These are phyloP conservation scores for Coemansia erecta DNA, from an alignment of 192 early-diverging fungal genomes.

Conservation along the genomic window DNA sequence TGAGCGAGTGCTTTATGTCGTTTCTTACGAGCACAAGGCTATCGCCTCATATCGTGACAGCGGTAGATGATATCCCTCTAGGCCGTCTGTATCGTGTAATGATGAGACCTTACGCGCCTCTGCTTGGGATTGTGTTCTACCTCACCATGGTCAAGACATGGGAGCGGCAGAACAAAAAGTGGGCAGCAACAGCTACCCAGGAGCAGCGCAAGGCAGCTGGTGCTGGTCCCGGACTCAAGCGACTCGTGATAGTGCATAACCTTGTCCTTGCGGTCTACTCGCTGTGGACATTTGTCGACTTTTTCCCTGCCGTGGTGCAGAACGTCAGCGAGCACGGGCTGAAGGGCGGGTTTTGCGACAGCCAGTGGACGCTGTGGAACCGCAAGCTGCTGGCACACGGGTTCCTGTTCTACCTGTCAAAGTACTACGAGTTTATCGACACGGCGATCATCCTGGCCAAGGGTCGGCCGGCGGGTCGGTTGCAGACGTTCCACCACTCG, in stretches of 20 bases:
- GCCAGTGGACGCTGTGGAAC: slow-evolving; percentile 61
- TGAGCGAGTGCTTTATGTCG: not conserved
- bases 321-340: slow-evolving; percentile 55
- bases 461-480: slow-evolving; percentile 63
- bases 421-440: slow-evolving; percentile 87
- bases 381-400: slow-evolving; percentile 70
- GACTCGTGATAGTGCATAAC: slow-evolving; percentile 78
- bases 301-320: slow-evolving; percentile 57
- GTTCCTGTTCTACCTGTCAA: slow-evolving; percentile 84
- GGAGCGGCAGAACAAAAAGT: slow-evolving; percentile 22
- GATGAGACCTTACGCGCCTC: slow-evolving; percentile 64
- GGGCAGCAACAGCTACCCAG: slow-evolving; percentile 6
- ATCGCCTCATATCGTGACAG: slow-evolving; percentile 5
- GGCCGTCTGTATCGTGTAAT: slow-evolving; percentile 62
- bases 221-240: slow-evolving; percentile 56
- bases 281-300: slow-evolving; percentile 67
- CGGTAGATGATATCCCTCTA: slow-evolving; percentile 55
- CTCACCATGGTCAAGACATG: slow-evolving; percentile 17
- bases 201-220: not conserved
- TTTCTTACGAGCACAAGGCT: slow-evolving; percentile 1
- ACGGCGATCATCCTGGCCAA: slow-evolving; percentile 82
- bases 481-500: slow-evolving; percentile 87
- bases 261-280: slow-evolving; percentile 68
- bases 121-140: slow-evolving; percentile 46
- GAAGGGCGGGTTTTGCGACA: slow-evolving; percentile 68